Evolutionary conservation across 768 basidiomycete species (phyloP), one percentile per base, ranked within the genome.

Genomic region (Serendipita vermifera): DNA sequence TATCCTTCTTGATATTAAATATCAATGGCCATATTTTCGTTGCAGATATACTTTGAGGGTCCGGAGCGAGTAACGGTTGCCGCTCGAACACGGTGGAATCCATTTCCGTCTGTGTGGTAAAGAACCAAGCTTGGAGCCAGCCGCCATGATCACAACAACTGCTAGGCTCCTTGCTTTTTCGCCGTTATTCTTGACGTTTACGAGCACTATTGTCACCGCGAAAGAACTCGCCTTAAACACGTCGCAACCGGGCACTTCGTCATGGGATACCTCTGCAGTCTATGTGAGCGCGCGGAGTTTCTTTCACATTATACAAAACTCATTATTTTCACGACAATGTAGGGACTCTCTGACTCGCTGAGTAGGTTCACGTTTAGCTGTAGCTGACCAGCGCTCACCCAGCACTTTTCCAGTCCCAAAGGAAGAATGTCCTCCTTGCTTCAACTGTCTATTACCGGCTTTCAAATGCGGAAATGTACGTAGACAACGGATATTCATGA

Each of bases 401-500:
- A 7, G 22, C 29, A n/a, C n/a, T n/a, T n/a, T n/a, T 31, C n/a
- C 29, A 51, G 46, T 51, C 26, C 46, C 46, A 1, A 51, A 51
- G 46, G 64, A 63, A n/a, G 64, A 66, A 59, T 71, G 70, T 57
- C 70, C 70, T 38, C 73, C 71, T 17, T 97, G 93, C 70, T 99
- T 99, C 75, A 98, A 99, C 68, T 99, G 94, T 67, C 75, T 90
- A 55, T 74, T 99, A 14, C 91, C 92, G 0, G 85, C 80, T 0
- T 97, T 93, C 69, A 84, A 76, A 0, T 99, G 94, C 65, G 90
- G 90, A 1, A 90, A 98, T 68, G 68, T 69, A 38, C 38, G 61
- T 55, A 38, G 9, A 5, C n/a, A n/a, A 9, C 9, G 22, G 3
- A 24, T 36, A 43, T 26, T 59, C 27, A n/a, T 26, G 20, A 35